Base-by-base conservation (phyloP, 108 stramenopile genomes). In the Cyclotella kingstonii region DNA sequence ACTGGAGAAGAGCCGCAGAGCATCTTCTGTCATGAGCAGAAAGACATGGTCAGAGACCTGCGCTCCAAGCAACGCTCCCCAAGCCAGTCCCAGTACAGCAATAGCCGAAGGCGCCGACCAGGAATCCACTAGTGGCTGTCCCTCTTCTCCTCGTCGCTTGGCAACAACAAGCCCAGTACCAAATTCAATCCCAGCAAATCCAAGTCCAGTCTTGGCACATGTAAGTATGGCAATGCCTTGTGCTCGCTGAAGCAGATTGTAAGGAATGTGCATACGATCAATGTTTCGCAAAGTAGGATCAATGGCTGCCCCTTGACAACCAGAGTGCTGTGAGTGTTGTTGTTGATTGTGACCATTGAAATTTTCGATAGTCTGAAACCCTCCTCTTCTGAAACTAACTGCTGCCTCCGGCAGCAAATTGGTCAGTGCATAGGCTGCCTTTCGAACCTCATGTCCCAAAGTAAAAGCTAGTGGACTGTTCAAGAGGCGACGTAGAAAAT, bases 91-190 rank as follows among this genome's bases (percentile, higher is more conserved):
- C 1, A 75, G 85, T 22, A 85, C 67, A 11, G 90, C 92, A 69
- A 96, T 88, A 23, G 95, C 95, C 47, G 77, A 80, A 0, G 95
- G 95, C 4, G 95, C 89, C 46, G 80, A 81, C 96, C 96, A 95
- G 33, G 54, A 69, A 15, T 82, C 65, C 41, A 56, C 25, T 31
- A 81, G 5, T 68, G 66, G 40, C 52, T 46, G 22, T 48, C 55
- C 12, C 19, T 59, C 26, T 28, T n/a, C 23, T 14, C 17, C 25
- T 26, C n/a, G 34, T 2, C 85, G 48, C 4, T 90, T 69, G 4
- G 90, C 89, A 23, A 95, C 87, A 0, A 86, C 94, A 28, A 95
- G 61, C 14, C 94, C 94, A 0, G 88, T 92, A 29, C 94, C 94
- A 54, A 95, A 90, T 77, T 95, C 94, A 45, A 82, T 55, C 1